Percentiles rank a stretch among this genome's conserved stretches.
Evolutionary conservation across 495 filamentous ascomycete species (phyloP).

Genomic region (Aspergillus ostianus): DNA sequence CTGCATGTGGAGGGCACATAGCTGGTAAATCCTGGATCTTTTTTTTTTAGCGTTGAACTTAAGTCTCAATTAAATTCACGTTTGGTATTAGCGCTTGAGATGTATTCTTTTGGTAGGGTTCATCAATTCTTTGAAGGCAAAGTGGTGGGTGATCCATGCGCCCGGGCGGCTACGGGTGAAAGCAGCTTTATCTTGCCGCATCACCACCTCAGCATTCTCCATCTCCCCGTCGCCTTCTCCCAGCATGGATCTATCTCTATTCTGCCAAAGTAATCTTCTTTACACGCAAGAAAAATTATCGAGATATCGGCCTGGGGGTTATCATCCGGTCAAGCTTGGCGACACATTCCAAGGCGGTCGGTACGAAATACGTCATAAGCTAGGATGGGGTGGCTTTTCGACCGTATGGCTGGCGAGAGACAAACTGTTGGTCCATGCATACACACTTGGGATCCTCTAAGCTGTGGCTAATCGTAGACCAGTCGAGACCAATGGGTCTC

Average conservation of each 20-base stretch:
- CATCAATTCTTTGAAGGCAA: too few relatives aligned
- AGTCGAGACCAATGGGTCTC: constrained; percentile 34
- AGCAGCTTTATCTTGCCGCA: too few relatives aligned
- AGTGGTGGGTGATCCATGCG: too few relatives aligned
- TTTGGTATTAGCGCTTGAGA: too few relatives aligned
- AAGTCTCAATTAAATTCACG: too few relatives aligned
- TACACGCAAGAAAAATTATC: constrained; percentile 23
- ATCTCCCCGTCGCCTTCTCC: too few relatives aligned
- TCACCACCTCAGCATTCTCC: too few relatives aligned
- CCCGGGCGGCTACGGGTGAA: too few relatives aligned
- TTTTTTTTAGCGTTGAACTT: too few relatives aligned
- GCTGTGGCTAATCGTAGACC: constrained; percentile 12
- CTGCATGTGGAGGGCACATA: too few relatives aligned
- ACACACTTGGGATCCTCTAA: neutral
- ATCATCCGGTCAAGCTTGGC: constrained; percentile 77
- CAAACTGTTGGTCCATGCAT: constrained; percentile 7
- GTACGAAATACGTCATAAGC: constrained; percentile 80
- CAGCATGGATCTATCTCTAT: constrained; percentile 11
- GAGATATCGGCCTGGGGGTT: constrained; percentile 55
- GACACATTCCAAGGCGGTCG: constrained; percentile 82
- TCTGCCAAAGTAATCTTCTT: constrained; percentile 17
- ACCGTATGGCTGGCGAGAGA: constrained; percentile 72
- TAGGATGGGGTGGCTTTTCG: constrained; percentile 86
- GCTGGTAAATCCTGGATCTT: too few relatives aligned
- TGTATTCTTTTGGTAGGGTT: too few relatives aligned